These are phyloP conservation scores for Monosporascus sp. DNA, from an alignment of 2,329 filamentous ascomycete species.

Conservation along the genomic window DNA sequence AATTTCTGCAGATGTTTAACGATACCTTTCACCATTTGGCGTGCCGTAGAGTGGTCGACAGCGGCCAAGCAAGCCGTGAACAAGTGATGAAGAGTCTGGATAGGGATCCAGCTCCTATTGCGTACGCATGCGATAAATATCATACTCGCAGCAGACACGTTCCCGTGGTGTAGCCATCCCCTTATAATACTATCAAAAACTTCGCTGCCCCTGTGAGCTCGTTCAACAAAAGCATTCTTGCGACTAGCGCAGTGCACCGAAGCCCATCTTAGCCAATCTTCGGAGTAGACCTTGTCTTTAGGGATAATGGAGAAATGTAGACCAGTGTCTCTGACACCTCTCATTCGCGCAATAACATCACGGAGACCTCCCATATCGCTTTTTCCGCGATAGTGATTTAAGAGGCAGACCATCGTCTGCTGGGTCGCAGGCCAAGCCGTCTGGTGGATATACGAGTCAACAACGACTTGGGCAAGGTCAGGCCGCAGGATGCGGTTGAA, in stretches of 20 bases:
- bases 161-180: constrained; percentile 41
- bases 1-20: constrained; percentile 15
- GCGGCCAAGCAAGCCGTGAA: constrained; percentile 17
- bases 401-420: constrained; percentile 41
- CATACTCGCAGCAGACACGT: constrained; percentile 20
- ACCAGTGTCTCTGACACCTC: constrained; percentile 32
- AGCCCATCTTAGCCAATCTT: constrained; percentile 18
- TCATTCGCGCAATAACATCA: constrained; percentile 38
- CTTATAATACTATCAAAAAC: constrained; percentile 41
- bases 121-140: constrained; percentile 23
- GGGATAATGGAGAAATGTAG: constrained; percentile 18
- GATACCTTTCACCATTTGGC: constrained; percentile 19
- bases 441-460: constrained; percentile 42
- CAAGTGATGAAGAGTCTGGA: constrained; percentile 20
- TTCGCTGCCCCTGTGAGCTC: constrained; percentile 30
- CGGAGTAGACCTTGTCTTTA: constrained; percentile 22
- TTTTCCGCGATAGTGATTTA: constrained; percentile 43
- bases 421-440: constrained; percentile 41
- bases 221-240: constrained; percentile 28
- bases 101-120: constrained; percentile 11
- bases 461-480: constrained; percentile 46
- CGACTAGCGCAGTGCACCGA: constrained; percentile 25
- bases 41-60: constrained; percentile 15
- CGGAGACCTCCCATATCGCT: constrained; percentile 38
- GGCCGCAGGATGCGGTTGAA: constrained; percentile 49